phyloP scores from a whole-genome alignment of 2,329 filamentous ascomycete genomes.

The Ascochyta pisi region DNA sequence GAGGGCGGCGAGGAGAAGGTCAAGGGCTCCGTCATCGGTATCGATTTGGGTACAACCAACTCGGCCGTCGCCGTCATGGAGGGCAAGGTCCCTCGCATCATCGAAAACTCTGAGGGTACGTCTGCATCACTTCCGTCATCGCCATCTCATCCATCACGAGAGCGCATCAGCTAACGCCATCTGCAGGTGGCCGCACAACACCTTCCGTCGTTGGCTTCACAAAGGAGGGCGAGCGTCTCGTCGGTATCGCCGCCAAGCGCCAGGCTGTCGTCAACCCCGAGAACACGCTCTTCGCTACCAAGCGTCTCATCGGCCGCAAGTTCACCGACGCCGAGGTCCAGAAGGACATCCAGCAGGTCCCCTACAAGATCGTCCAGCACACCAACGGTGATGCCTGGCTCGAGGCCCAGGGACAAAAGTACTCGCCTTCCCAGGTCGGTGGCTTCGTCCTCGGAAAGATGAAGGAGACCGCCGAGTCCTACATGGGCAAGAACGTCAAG shows the following conservation, averaged over 20 bases:
- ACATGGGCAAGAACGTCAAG: slow-evolving; percentile 88
- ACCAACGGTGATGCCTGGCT: slow-evolving; percentile 97
- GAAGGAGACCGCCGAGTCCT: slow-evolving; percentile 97
- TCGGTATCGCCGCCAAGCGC: slow-evolving; percentile 96
- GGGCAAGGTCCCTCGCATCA: slow-evolving; percentile 93
- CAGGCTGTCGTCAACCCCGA: slow-evolving; percentile 98
- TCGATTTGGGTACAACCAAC: slow-evolving; percentile 98
- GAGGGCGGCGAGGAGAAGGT: slow-evolving; percentile 80
- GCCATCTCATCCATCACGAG: slow-evolving; percentile 3
- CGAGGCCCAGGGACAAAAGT: slow-evolving; percentile 89
- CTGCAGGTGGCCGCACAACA: slow-evolving; percentile 80
- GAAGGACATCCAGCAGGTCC: slow-evolving; percentile 95
- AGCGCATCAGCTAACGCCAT: slow-evolving; percentile 20
- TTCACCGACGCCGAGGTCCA: slow-evolving; percentile 93
- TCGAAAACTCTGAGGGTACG: slow-evolving; percentile 93
- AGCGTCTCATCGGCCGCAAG: slow-evolving; percentile 98
- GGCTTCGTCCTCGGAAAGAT: slow-evolving; percentile 97
- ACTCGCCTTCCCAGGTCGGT: slow-evolving; percentile 98
- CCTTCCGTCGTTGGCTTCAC: slow-evolving; percentile 96
- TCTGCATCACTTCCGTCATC: slow-evolving; percentile 3
- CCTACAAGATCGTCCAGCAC: slow-evolving; percentile 98
- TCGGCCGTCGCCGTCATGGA: slow-evolving; percentile 98
- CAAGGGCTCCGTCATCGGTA: slow-evolving; percentile 95
- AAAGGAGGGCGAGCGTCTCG: slow-evolving; percentile 92
- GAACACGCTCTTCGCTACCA: slow-evolving; percentile 97